These are phyloP conservation scores for Colletotrichum euphorbiae DNA, from an alignment of 2,329 filamentous ascomycete genomes.

Conservation along the genomic window DNA sequence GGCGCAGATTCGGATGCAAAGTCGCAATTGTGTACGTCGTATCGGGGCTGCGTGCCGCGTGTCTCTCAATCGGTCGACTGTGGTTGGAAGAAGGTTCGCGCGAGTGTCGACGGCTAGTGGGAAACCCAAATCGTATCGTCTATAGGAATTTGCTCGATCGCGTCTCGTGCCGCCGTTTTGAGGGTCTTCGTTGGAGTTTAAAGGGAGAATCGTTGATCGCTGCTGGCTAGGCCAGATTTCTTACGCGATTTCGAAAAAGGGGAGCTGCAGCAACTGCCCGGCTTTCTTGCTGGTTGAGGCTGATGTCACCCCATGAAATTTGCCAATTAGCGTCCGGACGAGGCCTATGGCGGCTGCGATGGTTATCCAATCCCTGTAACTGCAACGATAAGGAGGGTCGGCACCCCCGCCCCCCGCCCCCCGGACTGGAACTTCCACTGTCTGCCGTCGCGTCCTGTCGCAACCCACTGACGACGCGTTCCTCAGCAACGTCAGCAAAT, in stretches of 20 bases:
- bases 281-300: constrained; percentile 33
- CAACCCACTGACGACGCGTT: constrained; percentile 13
- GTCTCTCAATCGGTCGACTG: constrained; percentile 12
- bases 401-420: constrained; percentile 27
- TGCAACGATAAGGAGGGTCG: constrained; percentile 24
- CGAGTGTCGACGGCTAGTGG: constrained; percentile 24
- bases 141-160: constrained; percentile 16
- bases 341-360: constrained; percentile 21
- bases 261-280: constrained; percentile 28
- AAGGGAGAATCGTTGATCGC: constrained; percentile 20
- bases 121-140: constrained; percentile 27
- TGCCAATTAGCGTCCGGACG: constrained; percentile 34
- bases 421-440: neutral
- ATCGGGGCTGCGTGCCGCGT: constrained; percentile 9
- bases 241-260: constrained; percentile 37
- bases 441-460: constrained; percentile 7
- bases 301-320: constrained; percentile 39
- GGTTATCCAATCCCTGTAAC: constrained; percentile 32
- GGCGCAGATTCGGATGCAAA: constrained; percentile 20
- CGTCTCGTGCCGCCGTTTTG: constrained; percentile 34
- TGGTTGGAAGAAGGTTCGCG: constrained; percentile 21
- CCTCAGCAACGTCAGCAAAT: neutral
- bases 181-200: constrained; percentile 22
- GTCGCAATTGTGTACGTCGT: neutral
- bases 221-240: constrained; percentile 27